Base-by-base conservation (phyloP, 2,329 filamentous ascomycete genomes). In the Microthyrium microscopicum region DNA sequence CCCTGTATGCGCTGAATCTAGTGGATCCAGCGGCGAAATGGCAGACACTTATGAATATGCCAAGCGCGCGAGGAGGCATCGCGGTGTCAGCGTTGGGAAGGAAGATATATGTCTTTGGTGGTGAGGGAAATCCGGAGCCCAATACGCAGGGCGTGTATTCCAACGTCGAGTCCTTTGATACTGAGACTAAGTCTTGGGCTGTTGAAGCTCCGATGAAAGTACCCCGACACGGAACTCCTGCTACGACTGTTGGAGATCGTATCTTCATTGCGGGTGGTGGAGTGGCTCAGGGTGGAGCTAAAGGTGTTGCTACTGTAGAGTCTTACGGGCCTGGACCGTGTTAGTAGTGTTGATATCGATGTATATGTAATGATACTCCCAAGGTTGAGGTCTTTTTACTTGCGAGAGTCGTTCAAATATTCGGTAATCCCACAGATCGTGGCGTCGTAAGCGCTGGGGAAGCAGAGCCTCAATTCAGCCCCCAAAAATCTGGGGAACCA, bases 181-280 rank as follows among this genome's bases (percentile, higher is more conserved):
- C 42, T 15, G 37, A 38, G 3, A 43, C 3, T 2, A 38, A 48
- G 20, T 26, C 9, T 4, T 51, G 48, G 48, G 30, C 31, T 26
- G 39, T 20, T 20, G 21, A 34, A 6, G 39, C 30, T 1, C 34
- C 20, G 2, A 50, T 49, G 46, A 34, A 20, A 13, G 16, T 46
- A n/a, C 40, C 46, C 6, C 42, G 46, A 31, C 47, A 51, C 37
- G 48, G 48, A 2, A 42, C 43, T 2, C 42, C 40, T 34, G 46
- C 44, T 11, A 46, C 45, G 4, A 42, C 41, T 5, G 42, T 48
- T 3, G 35, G 37, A 7, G 33, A 40, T 1, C 40, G 28, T 11
- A 35, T 50, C 2, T 50, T 50, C 37, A 33, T 49, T 11, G 44
- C 46, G 6, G 46, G 45, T 13, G 46, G 46, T 16, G 46, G 43